Percentiles rank a stretch among this genome's conserved stretches.
phyloP scores from a whole-genome alignment of 2,329 filamentous ascomycete genomes.

The Phyllosticta citribraziliensis region DNA sequence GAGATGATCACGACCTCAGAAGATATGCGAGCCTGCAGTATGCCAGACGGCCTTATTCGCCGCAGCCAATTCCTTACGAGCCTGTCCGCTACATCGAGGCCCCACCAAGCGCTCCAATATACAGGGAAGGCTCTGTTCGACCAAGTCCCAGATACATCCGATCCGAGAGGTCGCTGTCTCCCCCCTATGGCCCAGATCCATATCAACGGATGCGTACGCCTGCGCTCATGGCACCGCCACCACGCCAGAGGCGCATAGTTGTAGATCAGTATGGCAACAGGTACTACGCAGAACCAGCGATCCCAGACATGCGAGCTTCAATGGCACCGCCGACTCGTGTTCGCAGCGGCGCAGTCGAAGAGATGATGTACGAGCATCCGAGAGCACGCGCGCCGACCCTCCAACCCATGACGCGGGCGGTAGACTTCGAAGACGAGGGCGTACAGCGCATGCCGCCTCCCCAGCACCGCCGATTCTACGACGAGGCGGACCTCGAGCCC shows the following conservation, averaged over 20 bases:
- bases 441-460: constrained; percentile 38
- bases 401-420: constrained; percentile 38
- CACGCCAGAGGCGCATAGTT: constrained; percentile 55
- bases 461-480: constrained; percentile 40
- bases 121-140: constrained; percentile 29
- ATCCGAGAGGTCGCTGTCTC: constrained; percentile 32
- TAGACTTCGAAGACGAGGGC: constrained; percentile 33
- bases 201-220: constrained; percentile 28
- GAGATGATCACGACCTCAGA: constrained; percentile 37
- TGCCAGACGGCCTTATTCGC: constrained; percentile 34
- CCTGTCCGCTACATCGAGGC: constrained; percentile 31
- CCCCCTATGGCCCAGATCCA: constrained; percentile 25
- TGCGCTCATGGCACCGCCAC: constrained; percentile 33
- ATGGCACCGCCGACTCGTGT: constrained; percentile 39
- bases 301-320: constrained; percentile 24
- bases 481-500: constrained; percentile 50
- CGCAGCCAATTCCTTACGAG: constrained; percentile 25
- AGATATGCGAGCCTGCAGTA: constrained; percentile 39
- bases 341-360: constrained; percentile 32
- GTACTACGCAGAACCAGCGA: constrained; percentile 51
- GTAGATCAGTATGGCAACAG: constrained; percentile 76
- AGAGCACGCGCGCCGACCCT: constrained; percentile 44
- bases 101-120: constrained; percentile 19
- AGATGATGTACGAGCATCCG: constrained; percentile 57
- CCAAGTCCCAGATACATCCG: constrained; percentile 30